Base-by-base conservation (phyloP, 2,329 filamentous ascomycete species). In the Colletotrichum sojae region DNA sequence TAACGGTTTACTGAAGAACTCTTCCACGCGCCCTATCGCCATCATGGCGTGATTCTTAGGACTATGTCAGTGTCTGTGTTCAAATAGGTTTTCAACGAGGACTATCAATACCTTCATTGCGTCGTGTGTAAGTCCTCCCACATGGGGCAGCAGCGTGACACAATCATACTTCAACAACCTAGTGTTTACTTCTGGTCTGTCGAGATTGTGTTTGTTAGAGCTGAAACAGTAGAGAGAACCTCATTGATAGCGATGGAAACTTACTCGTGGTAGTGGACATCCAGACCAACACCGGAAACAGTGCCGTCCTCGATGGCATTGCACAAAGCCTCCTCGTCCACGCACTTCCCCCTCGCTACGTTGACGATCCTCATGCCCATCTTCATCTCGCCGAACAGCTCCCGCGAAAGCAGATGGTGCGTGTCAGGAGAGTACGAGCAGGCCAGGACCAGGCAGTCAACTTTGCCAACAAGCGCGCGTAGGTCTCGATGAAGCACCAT, bases 261-360 rank as follows among this genome's bases (percentile, higher is more conserved):
- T 56, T 10, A 67, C 63, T 74, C 73, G 20, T 74, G 62, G 5
- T 68, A 63, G 13, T 73, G 69, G 5, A 73, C 72, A 54, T 73
- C 72, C 13, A 73, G 60, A 1, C 72, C 72, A 3, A 67, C 71
- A 1, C 70, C 56, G 2, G 71, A 49, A 0, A 73, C 58, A 1
- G 36, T 56, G 2, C 72, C 71, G 20, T 15, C 51, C 4, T 71
- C 71, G 2, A 73, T 58, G 12, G 70, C 71, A 20, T 73, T 68
- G 9, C 73, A 45, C 20, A 73, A 20, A 1, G 72, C 72, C 1
- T 73, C 71, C 36, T 73, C 72, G 27, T 73, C 71, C 3, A 73
- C 60, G 60, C 73, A 73, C 39, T 62, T 72, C 10, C 72, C 71
- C 40, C 72, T 70, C 1, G 71, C 72, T 2, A 74, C 64, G 15